Evolutionary conservation across 345 rosid genomes (phyloP), one percentile per base, ranked within the genome.

Genomic region (Noccaea caerulescens): DNA sequence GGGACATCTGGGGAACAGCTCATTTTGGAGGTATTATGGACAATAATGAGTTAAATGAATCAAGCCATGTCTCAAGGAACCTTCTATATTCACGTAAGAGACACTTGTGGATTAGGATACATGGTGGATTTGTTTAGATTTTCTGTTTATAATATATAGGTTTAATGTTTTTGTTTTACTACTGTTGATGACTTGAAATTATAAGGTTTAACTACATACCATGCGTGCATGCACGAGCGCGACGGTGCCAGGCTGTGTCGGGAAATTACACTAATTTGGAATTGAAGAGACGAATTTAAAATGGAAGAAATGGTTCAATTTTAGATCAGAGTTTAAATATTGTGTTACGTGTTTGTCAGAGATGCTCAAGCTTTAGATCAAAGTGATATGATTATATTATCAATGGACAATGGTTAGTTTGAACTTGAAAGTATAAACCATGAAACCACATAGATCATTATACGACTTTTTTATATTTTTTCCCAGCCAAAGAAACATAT

Each of bases 1-100:
- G 73, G 77, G 62, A 59, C 64, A 69, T 63, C 44, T 77, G 63
- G 58, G 73, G 54, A 77, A 79, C 90, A 80, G 80, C 78, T 77
- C 46, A 76, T 32, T 63, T 63, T 76, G 74, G 75, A 69, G 53
- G 66, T 69, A 69, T 69, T 69, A 32, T 44, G 47, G 44, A 59
- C 30, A 37, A 4, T 27, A 68, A 49, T 46, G 54, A 30, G 63
- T 38, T 76, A 54, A 68, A 20, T 27, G 10, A 68, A 37, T 55
- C 7, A 46, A 69, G 47, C 49, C 1, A 54, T 42, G 71, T 69
- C 71, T 39, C 33, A 11, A 39, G 37, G 79, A 76, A 76, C 32
- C 61, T 76, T 76, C 66, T 32, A 30, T 20, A 49, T 73, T 4
- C 30, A 69, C 59, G 71, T 56, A 56, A 76, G 65, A 23, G 65